Conservation (phyloP, 2,329 filamentous ascomycete species). For the Cladosporium phlei region DNA sequence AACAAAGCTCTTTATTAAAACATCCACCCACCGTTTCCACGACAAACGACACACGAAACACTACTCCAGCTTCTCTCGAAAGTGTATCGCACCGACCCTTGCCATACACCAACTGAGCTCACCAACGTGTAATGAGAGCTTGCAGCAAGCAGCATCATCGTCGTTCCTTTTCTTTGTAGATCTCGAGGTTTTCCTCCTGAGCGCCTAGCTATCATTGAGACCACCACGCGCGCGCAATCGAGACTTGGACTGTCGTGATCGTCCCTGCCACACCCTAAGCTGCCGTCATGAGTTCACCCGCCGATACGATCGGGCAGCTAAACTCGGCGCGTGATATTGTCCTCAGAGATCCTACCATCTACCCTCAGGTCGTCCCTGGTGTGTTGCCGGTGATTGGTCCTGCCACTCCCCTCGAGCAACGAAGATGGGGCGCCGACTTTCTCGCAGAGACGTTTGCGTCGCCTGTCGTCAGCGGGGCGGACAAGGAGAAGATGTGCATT, state of each 20-base stretch:
- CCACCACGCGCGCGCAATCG: not conserved
- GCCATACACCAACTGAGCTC: not conserved
- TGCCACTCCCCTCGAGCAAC: constrained; percentile 69
- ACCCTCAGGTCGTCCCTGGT: constrained; percentile 84
- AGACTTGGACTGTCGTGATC: constrained; percentile 5
- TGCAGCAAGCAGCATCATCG: constrained; percentile 7
- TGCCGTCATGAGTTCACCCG: constrained; percentile 29
- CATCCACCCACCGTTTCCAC: too few relatives aligned
- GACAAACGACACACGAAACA: not conserved
- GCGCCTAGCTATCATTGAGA: not conserved
- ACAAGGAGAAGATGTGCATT: constrained; percentile 62
- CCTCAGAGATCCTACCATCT: constrained; percentile 79
- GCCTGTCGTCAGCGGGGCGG: constrained; percentile 68
- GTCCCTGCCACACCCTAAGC: not conserved
- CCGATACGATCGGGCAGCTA: constrained; percentile 80
- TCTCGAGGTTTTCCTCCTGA: constrained; percentile 2
- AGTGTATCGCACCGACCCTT: not conserved
- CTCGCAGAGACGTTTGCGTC: constrained; percentile 93
- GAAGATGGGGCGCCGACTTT: constrained; percentile 95
- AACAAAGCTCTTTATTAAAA: not conserved
- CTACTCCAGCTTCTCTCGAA: not conserved
- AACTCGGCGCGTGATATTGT: constrained; percentile 87
- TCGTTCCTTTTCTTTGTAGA: constrained; percentile 14
- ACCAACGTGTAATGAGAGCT: constrained; percentile 8
- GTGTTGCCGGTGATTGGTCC: constrained; percentile 87